These are phyloP conservation scores for Phytophthora syringae DNA, from an alignment of 352 stramenopile genomes.

Conservation along the genomic window DNA sequence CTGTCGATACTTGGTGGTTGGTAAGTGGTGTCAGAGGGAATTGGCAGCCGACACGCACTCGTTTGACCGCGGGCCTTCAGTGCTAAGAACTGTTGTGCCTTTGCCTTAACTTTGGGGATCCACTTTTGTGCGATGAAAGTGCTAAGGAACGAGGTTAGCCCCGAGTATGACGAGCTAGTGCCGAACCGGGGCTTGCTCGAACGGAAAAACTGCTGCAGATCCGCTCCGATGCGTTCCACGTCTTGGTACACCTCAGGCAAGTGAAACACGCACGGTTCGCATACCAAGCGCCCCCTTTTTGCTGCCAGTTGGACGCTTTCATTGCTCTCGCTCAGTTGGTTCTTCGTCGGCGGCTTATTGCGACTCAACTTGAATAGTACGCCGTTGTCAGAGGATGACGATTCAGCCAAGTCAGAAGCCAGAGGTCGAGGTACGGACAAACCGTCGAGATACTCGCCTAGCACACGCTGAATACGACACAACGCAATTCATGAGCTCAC, in stretches of 20 bases:
- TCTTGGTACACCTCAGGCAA: conserved; percentile 79
- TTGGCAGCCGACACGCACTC: conserved; percentile 52
- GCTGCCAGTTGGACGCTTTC: conserved; percentile 29
- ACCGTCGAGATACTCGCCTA: conserved; percentile 77
- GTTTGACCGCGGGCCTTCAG: conserved; percentile 60
- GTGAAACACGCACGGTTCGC: conserved; percentile 78
- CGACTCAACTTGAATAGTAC: conserved; percentile 72
- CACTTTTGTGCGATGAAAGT: conserved; percentile 76
- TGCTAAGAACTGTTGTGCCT: conserved; percentile 70
- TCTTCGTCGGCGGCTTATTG: conserved; percentile 55
- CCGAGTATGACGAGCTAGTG: conserved; percentile 29
- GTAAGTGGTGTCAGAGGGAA: conserved; percentile 78
- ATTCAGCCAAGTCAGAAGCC: conserved; percentile 25
- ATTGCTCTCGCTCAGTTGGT: conserved; percentile 34
- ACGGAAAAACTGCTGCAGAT: conserved; percentile 60
- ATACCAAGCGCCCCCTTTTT: conserved; percentile 45
- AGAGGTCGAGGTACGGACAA: conserved; percentile 24
- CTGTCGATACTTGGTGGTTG: conserved; percentile 80
- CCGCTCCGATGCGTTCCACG: conserved; percentile 62
- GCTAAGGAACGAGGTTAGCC: conserved; percentile 63
- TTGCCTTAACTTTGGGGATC: conserved; percentile 77
- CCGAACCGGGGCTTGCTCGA: conserved; percentile 16
- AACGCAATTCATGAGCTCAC: background rate
- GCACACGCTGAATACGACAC: conserved; percentile 43
- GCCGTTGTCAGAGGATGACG: conserved; percentile 15